Base-by-base conservation (phyloP, 495 filamentous ascomycete genomes). In the Penicillium antarcticum region DNA sequence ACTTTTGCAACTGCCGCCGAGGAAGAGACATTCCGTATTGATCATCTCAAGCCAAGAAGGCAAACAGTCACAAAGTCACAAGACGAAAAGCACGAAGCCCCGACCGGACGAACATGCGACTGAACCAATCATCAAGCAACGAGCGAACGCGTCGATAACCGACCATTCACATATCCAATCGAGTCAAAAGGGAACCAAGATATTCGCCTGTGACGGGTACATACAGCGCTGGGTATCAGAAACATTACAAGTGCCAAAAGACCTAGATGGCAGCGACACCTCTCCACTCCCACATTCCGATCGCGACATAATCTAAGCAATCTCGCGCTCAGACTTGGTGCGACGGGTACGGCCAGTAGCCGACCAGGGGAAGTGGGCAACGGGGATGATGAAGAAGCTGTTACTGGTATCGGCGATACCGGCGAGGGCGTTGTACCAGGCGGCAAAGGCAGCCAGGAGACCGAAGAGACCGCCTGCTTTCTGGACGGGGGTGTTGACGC, bases 281-380 rank as follows among this genome's bases (percentile, higher is more conserved):
- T 32, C 48, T 39, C 19, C 46, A 32, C 37, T 52, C 48, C 41
- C 17, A 21, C 29, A 49, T 39, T 42, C 36, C 44, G 1, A 9
- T 17, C 16, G 9, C 18, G 31, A 39, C 51, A 16, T 16, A 40
- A 39, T 52, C 63, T 70, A 77, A 4, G 62, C 72, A 19, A 59
- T 45, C 52, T 74, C 66, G 21, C 71, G 71, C 33, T 75, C 69
- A 48, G 70, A 65, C 67, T 77, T 74, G 47, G 70, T 67, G 39
- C 86, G 76, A 47, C 54, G 60, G 71, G 83, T 74, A 56, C 85
- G 86, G 37, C 86, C 91, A 75, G 89, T 92, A 61, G 89, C 87
- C 31, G 87, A 92, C 94, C 94, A 97, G 34, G 92, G 94, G 83
- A 98, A 96, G 82, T 97, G 94, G 56, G 85, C 82, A 59, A 97